phyloP scores from a whole-genome alignment of 192 early-diverging fungal genomes.

The Backusella sp. region DNA sequence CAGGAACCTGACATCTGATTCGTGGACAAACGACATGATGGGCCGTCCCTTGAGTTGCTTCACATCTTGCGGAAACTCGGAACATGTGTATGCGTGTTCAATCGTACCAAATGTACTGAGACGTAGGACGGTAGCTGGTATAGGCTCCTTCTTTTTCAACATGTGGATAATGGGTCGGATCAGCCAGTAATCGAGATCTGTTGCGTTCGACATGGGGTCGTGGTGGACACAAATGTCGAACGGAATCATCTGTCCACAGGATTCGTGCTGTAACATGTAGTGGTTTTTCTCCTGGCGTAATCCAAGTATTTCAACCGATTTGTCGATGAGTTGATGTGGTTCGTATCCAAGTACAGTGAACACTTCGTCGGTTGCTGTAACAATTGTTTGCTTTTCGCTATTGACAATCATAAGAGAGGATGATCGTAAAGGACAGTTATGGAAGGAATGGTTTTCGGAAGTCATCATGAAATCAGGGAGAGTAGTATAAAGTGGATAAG shows the following conservation, averaged over 20 bases:
- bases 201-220: conserved; percentile 14
- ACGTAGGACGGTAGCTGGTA: conserved; percentile 13
- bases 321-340: conserved; percentile 1
- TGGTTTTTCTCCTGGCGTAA: not conserved
- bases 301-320: conserved; percentile 1
- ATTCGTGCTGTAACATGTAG: conserved; percentile 7
- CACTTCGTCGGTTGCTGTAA: conserved; percentile 27
- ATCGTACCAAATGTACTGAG: conserved; percentile 25
- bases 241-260: conserved; percentile 1
- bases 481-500: not conserved
- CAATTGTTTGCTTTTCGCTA: conserved; percentile 19
- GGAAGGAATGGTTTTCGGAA: conserved; percentile 9
- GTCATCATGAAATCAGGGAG: not conserved
- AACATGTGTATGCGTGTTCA: conserved; percentile 15
- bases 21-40: conserved; percentile 29
- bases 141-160: not conserved
- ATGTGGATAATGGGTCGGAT: not conserved
- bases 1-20: conserved; percentile 13
- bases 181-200: conserved; percentile 25
- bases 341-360: conserved; percentile 19
- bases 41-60: conserved; percentile 12
- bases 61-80: conserved; percentile 8
- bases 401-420: conserved; percentile 22
- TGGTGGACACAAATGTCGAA: conserved; percentile 21
- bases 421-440: conserved; percentile 24